Evolutionary conservation across 176 grass and related monocot genomes (phyloP).

Genomic region (Eleusine indica): DNA sequence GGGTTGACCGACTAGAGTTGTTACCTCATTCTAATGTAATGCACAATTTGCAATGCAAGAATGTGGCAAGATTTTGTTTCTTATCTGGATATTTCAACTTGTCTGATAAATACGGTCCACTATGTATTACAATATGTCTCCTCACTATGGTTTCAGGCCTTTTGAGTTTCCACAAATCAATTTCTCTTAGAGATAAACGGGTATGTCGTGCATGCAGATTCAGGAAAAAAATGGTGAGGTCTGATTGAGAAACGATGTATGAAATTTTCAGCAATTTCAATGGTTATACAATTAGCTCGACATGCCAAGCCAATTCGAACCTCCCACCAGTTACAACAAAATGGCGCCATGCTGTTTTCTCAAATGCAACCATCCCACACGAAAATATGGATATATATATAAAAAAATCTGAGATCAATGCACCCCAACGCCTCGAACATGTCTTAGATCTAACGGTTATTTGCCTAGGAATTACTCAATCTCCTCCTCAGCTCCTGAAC

Average conservation of each 20-base stretch:
- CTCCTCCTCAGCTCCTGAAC: conserved; percentile 62
- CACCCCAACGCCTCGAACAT: background rate
- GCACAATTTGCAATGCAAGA: too few relatives aligned
- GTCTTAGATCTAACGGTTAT: background rate
- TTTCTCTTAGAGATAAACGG: too few relatives aligned
- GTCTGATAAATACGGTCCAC: too few relatives aligned
- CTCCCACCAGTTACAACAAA: background rate
- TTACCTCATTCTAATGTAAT: too few relatives aligned
- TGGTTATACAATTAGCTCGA: background rate
- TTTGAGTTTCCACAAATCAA: too few relatives aligned
- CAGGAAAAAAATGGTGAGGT: too few relatives aligned
- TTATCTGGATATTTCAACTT: too few relatives aligned
- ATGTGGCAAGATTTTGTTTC: too few relatives aligned
- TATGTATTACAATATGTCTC: too few relatives aligned
- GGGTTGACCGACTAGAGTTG: too few relatives aligned
- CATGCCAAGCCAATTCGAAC: background rate
- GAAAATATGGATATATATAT: background rate
- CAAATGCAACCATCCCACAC: background rate
- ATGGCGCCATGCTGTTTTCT: background rate
- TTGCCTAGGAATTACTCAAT: conserved; percentile 30
- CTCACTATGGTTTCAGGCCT: too few relatives aligned
- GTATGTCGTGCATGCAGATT: too few relatives aligned
- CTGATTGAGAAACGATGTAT: background rate
- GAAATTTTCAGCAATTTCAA: background rate
- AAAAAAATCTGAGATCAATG: background rate